Evolutionary conservation across 768 basidiomycete species (phyloP).

Genomic region (Sistotremastrum suecicum): DNA sequence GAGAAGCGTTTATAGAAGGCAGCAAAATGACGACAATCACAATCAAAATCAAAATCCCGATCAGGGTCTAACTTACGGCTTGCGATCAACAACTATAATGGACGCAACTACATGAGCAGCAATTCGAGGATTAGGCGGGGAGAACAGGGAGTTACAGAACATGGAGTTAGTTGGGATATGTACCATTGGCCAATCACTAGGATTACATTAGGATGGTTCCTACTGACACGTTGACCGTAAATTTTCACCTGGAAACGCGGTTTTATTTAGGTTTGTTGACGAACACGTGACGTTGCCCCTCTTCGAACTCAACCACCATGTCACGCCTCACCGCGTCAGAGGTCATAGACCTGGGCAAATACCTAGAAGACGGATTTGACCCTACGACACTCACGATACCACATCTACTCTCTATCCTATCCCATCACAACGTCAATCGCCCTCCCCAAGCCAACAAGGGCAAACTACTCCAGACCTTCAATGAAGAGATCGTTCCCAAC

Average conservation of each 20-base stretch:
- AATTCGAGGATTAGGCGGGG: constrained; percentile 4
- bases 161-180: constrained; percentile 3
- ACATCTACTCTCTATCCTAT: constrained; percentile 67
- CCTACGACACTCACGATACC: constrained; percentile 60
- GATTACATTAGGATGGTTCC: no score
- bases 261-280: constrained; percentile 4
- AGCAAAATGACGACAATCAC: no score
- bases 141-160: constrained; percentile 1
- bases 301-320: constrained; percentile 28
- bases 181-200: not conserved
- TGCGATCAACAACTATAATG: not conserved
- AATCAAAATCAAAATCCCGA: no score
- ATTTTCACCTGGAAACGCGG: constrained; percentile 7
- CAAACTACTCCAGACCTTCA: constrained; percentile 64
- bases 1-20: not conserved
- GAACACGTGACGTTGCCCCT: constrained; percentile 8
- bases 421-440: constrained; percentile 62
- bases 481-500: constrained; percentile 56
- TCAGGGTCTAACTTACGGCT: no score
- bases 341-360: constrained; percentile 60
- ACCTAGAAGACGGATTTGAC: constrained; percentile 69
- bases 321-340: constrained; percentile 69
- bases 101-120: not conserved
- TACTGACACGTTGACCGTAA: not conserved
- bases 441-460: constrained; percentile 66